Evolutionary conservation across 129 eudicot species (phyloP), one percentile per base, ranked within the genome.

Genomic region (Artemisia tridentata): DNA sequence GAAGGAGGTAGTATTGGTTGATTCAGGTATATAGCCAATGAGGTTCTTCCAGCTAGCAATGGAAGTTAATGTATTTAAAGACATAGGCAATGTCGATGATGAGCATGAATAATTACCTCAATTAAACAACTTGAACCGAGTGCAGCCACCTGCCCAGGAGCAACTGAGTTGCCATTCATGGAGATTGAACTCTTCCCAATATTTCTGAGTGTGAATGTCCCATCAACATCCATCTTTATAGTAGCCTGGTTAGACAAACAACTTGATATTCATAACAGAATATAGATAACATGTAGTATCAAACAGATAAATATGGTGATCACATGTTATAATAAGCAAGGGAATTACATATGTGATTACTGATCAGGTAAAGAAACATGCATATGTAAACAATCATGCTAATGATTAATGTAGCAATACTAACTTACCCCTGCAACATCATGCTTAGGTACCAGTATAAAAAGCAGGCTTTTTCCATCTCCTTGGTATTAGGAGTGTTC

Each of bases 211-310:
- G 43, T 75, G 82, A 92, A 92, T 49, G 91, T 77, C 68, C 98
- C 98, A 81, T 89, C 88, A 52, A 79, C 52, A 46, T 86, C 98
- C 96, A 92, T 79, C 83, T 86, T 89, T 75, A 92, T 87, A 68
- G 69, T 83, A 71, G 95, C 98, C 96, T 89, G 76, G 53, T 63
- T 16, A 64, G 55, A 80, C 52, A 72, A 69, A 55, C 61, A 73
- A 61, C 41, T 21, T 23, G 50, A 38, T 13, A 52, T 46, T 7
- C 25, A 23, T 41, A 45, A 3, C 17, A 38, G 2, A 38, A 38
- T 34, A 34, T 27, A 8, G 45, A 43, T 25, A 74, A 41, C 13
- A 38, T 54, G 57, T 56, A 54, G 16, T 29, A 75, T 58, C 23
- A 74, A 65, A 56, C 54, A 55, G 65, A 31, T 20, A 43, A 38